These are phyloP conservation scores for Blastomyces silverae DNA, from an alignment of 2,329 filamentous ascomycete species.

Conservation along the genomic window DNA sequence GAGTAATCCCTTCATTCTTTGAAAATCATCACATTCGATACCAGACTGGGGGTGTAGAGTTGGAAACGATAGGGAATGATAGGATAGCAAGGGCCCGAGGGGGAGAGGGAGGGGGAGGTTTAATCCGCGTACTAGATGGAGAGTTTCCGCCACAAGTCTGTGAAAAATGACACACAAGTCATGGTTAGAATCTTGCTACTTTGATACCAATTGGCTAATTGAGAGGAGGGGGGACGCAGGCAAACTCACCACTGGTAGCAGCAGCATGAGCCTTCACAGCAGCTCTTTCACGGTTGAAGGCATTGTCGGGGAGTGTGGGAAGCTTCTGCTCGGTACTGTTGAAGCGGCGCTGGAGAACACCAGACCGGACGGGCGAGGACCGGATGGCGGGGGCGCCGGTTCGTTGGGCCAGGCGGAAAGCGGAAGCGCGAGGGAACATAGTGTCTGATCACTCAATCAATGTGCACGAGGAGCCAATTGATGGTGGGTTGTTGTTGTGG, in stretches of 20 bases:
- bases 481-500: background rate
- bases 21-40: background rate
- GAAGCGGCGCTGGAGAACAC: conserved; percentile 64
- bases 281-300: conserved; percentile 85
- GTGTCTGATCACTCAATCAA: background rate
- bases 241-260: conserved; percentile 68
- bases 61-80: background rate
- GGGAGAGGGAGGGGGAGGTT: no score
- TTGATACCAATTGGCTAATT: background rate
- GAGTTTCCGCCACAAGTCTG: conserved; percentile 92
- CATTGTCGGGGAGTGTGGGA: conserved; percentile 65
- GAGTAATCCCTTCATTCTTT: background rate
- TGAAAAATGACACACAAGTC: conserved; percentile 34
- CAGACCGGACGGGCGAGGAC: conserved; percentile 48
- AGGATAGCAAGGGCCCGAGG: background rate
- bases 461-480: background rate
- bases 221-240: background rate
- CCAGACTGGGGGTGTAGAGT: background rate
- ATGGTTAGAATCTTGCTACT: background rate
- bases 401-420: conserved; percentile 58
- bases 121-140: conserved; percentile 66
- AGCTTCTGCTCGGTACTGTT: conserved; percentile 57
- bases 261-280: conserved; percentile 87
- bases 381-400: conserved; percentile 52
- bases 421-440: conserved; percentile 60